Evolutionary conservation across 768 basidiomycete species (phyloP), one percentile per base, ranked within the genome.

Genomic region (Leccinum uliginosum): DNA sequence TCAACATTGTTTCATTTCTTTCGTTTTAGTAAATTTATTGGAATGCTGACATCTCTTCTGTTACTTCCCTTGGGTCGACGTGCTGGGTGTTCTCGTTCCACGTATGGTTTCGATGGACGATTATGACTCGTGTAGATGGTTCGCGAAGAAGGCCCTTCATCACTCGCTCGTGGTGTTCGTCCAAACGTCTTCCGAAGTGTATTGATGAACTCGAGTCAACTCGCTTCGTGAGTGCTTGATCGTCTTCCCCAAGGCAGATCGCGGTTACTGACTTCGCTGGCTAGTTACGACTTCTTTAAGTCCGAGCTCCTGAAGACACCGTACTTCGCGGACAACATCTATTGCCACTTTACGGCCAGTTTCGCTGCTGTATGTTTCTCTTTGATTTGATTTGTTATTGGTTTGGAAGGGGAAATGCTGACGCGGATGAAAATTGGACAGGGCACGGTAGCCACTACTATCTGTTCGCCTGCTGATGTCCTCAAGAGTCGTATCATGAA

Each of bases 401-500:
- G n/a, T n/a, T 35, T 35, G 15, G 17, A 38, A n/a, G 34, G 1
- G 8, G 35, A n/a, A n/a, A 38, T 38, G 17, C 17, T 38, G 35
- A 38, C 17, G 17, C 8, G 35, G 43, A 63, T 32, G 34, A 12
- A 6, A 23, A n/a, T 46, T 38, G 35, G 6, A 49, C 57, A 88
- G 86, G 91, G 91, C 45, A 93, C 91, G 2, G 89, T 93, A 2
- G 91, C 91, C 6, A 93, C 91, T 3, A 93, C 91, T 0, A 83
- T 93, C 24, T 93, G 91, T 70, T 92, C 90, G 0, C 91, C 91
- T 0, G 91, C 91, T 1, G 91, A 93, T 67, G 91, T 93, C 32
- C 74, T 93, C 45, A 92, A 92, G 81, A 90, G 87, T 60, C 85
- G 91, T 34, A 89, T 93, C 67, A 93, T 93, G 91, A 92, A 89